A percentile compares a stretch with the other conserved stretches of the same genome.
Conservation (phyloP, 495 filamentous ascomycete genomes). For the Xylaria intraflava region DNA sequence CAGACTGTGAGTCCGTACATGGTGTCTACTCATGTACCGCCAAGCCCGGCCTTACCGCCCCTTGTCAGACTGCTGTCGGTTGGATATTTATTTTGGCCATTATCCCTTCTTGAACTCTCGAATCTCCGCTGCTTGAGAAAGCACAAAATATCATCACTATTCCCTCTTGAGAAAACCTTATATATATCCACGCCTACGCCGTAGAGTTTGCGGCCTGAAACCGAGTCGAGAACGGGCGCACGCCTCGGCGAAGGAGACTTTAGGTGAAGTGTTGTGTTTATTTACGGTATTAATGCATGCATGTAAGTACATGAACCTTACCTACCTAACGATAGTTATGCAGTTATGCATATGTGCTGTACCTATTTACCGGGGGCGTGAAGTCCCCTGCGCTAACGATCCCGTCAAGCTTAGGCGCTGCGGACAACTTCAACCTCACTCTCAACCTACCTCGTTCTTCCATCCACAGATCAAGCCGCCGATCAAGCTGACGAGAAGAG, state of each 20-base stretch:
- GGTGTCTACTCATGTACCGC: too few species aligned
- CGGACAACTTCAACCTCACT: too few species aligned
- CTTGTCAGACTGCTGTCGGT: too few species aligned
- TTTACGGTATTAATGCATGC: not conserved
- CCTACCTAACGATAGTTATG: too few species aligned
- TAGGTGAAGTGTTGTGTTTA: not conserved
- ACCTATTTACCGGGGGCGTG: too few species aligned
- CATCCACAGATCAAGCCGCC: not conserved
- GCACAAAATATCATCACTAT: not conserved
- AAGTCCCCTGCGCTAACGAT: too few species aligned
- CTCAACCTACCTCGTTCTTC: not conserved
- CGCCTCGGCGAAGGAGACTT: too few species aligned
- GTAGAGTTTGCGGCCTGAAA: not conserved
- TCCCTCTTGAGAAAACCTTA: not conserved
- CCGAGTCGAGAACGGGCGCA: not conserved
- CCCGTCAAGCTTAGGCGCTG: too few species aligned
- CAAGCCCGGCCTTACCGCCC: too few species aligned
- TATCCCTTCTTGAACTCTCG: not conserved
- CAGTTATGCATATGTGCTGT: too few species aligned
- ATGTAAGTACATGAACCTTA: not conserved
- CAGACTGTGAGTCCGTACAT: too few species aligned
- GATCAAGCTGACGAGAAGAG: too few species aligned
- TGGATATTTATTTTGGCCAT: not conserved
- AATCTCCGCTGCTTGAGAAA: not conserved
- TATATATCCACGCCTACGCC: not conserved